Conservation (phyloP, 495 filamentous ascomycete species). For the Tetracladium marchalianum region DNA sequence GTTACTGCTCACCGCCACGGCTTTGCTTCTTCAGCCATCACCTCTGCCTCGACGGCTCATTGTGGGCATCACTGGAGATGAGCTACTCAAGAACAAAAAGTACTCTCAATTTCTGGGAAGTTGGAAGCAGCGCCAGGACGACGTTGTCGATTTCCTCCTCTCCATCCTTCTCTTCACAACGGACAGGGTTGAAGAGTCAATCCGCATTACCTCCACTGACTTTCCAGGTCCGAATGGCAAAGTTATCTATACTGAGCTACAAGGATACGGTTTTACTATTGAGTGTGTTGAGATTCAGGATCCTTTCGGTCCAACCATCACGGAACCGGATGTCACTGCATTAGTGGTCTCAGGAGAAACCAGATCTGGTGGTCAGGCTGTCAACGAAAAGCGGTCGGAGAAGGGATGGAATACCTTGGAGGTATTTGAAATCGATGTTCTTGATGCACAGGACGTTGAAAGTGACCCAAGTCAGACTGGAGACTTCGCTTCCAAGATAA, state of each 20-base stretch:
- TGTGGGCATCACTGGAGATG: conserved; percentile 82
- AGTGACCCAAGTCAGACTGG: conserved; percentile 31
- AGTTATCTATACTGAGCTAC: conserved; percentile 29
- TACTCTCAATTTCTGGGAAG: conserved; percentile 67
- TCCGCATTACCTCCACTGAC: conserved; percentile 20
- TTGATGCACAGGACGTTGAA: conserved; percentile 56
- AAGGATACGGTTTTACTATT: conserved; percentile 37
- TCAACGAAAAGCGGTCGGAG: conserved; percentile 70
- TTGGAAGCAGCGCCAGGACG: conserved; percentile 61
- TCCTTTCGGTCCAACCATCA: conserved; percentile 85
- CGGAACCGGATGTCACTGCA: conserved; percentile 65
- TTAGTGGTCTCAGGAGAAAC: conserved; percentile 90
- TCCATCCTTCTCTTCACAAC: conserved; percentile 48
- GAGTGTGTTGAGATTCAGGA: conserved; percentile 80
- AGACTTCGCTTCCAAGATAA: conserved; percentile 75
- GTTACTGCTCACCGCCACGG: conserved; percentile 76
- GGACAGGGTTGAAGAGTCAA: conserved; percentile 21
- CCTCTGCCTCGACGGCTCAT: conserved; percentile 44
- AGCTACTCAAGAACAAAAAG: conserved; percentile 78
- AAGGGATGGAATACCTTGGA: conserved; percentile 69
- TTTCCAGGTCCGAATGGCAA: conserved; percentile 13
- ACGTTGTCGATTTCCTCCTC: conserved; percentile 60
- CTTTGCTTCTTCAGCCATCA: conserved; percentile 49
- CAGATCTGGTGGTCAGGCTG: conserved; percentile 65
- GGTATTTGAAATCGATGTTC: conserved; percentile 86